Evolutionary conservation across 352 stramenopile species (phyloP), one percentile per base, ranked within the genome.

Genomic region (Salisapilia sapeloensis): DNA sequence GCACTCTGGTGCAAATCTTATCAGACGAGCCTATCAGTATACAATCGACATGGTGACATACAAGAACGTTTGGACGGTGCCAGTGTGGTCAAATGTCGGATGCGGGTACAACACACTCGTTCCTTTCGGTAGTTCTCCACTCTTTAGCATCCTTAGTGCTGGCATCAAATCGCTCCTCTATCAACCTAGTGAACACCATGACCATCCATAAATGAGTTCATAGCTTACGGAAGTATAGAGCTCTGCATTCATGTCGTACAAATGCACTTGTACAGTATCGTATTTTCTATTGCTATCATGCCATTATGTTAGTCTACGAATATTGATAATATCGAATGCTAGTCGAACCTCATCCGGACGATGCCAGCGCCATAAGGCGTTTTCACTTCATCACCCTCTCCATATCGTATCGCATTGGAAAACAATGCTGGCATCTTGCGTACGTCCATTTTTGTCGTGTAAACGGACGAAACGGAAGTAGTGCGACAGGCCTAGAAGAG

Each of bases 371-470:
- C 72, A 29, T 78, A 89, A 11, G 65, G 59, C 20, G 67, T 84
- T 36, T 55, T 57, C 16, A 87, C 72, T 16, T 36, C 39, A 42
- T 87, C 72, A 20, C 72, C 72, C 7, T 35, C 40, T 17, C 48
- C 40, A 37, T 80, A 87, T 34, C 72, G 72, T 33, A 87, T 41
- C 32, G 56, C 52, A 40, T 74, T 56, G 30, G 72, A 63, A 34
- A 87, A 71, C 30, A 87, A 56, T 56, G 56, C 59, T 50, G 69
- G 69, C 40, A 74, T 53, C 32, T 74, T 49, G 35, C n/a, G n/a
- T n/a, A n/a, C n/a, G n/a, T n/a, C n/a, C n/a, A n/a, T n/a, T n/a
- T n/a, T n/a, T n/a, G n/a, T n/a, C n/a, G n/a, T n/a, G n/a, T n/a
- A n/a, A n/a, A n/a, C n/a, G n/a, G n/a, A n/a, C n/a, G n/a, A n/a